Base-by-base conservation (phyloP, 1,139 yeast species). In the Ogataea hybrid region DNA sequence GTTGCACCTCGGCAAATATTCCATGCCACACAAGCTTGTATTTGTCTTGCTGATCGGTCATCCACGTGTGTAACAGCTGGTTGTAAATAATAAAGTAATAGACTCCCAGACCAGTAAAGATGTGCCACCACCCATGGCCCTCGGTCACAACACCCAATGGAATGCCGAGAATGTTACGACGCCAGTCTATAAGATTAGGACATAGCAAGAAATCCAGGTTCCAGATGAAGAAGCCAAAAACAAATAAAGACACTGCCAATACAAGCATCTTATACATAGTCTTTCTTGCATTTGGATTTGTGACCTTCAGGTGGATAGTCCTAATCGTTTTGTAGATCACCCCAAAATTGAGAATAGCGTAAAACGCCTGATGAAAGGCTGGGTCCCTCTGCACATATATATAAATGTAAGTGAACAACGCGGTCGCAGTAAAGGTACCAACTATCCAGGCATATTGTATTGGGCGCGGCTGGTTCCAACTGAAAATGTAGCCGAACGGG, bases 91-190 rank as follows among this genome's bases (percentile, higher is more conserved):
- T 55, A 49, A 63, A 63, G 41, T 61, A 61, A 41, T 62, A 63
- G 12, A 63, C 62, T 11, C 95, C 96, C 10, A 80, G 69, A 3
- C 95, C 95, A 0, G 95, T 87, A 49, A 87, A 73, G 25, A 87
- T 68, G 61, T 92, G 98, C 98, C 98, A 92, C 97, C 97, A 92
- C 14, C 95, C 96, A 60, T 92, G 98, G 25, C 96, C 85, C 61
- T 92, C 98, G 29, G 92, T 70, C 9, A 92, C 52, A 50, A 88
- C 77, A 1, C 98, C 98, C 45, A 84, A 77, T 1, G 97, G 97
- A 69, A 89, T 75, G 2, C 96, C 95, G n/a, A 81, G 57, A 59
- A 74, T 68, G 3, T 64, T 54, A 50, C 95, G 76, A 61, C 97
- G 77, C 30, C 79, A 61, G 6, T 65, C 51, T 39, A 84, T 75